Evolutionary conservation across 768 basidiomycete species (phyloP), one percentile per base, ranked within the genome.

Genomic region (Coprinopsis cinerea): DNA sequence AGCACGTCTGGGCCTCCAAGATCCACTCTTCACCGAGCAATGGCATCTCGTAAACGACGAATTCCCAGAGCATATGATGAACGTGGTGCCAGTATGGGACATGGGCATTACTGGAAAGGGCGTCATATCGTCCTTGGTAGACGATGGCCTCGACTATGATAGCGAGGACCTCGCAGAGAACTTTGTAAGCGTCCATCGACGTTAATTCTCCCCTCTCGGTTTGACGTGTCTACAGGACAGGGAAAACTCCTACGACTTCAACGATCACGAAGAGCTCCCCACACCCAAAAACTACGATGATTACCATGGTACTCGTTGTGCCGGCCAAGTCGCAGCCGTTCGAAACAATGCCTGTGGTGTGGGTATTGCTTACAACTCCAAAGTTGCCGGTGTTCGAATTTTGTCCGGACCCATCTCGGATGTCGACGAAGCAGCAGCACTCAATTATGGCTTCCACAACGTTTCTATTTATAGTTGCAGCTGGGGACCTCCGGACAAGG

Each of bases 401-500:
- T 81, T 99, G 37, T 95, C 92, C 1, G 94, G 90, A 1, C 83
- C 90, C 18, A 96, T 99, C 56, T 84, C 92, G 1, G 96, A 99
- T 64, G 81, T 86, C 22, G 96, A 99, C 64, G 96, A 99, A 67
- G 93, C 96, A 0, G 82, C 91, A 2, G 83, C 94, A 6, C 80
- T 99, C 50, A 99, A 99, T 67, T 96, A 86, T 64, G 92, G 86
- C 10, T 98, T 82, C 65, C 86, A 96, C 56, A 83, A 90, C 57
- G 92, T 87, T 44, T 89, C 87, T 22, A 92, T 92, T 58, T 98
- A 90, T 67, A 92, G 89, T 54, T 99, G 96, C 66, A 92, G 89
- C 48, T 99, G 96, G 96, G 96, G 96, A 4, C 96, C 96, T 7
- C 89, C 94, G 0, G 95, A 99, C 64, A 88, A 96, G 59, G 95